phyloP scores from a whole-genome alignment of 768 basidiomycete species.

The Rhodosporidiobolus odoratus region DNA sequence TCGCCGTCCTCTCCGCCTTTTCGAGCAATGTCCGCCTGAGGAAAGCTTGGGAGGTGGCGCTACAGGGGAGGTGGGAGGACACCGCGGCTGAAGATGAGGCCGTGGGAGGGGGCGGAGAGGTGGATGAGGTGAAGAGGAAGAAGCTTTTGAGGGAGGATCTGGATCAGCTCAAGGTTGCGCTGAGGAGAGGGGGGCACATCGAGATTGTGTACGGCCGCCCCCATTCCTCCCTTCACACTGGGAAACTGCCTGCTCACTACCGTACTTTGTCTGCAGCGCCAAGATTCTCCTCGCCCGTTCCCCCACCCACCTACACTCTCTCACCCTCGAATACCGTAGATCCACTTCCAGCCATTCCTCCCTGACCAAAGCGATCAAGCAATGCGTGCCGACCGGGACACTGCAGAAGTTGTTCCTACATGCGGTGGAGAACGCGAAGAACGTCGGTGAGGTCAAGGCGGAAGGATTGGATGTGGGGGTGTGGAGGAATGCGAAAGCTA shows the following conservation, averaged over 20 bases:
- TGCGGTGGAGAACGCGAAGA: constrained; percentile 29
- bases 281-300: constrained; percentile 37
- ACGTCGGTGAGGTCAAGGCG: not conserved
- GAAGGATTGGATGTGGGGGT: not conserved
- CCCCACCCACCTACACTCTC: constrained; percentile 8
- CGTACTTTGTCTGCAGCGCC: not conserved
- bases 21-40: constrained; percentile 17
- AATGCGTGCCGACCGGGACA: constrained; percentile 12
- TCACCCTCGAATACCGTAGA: constrained; percentile 28
- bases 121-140: not conserved
- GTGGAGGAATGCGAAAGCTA: constrained; percentile 27
- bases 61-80: constrained; percentile 33
- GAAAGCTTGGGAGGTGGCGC: constrained; percentile 33
- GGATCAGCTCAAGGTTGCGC: constrained; percentile 34
- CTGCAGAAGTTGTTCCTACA: constrained; percentile 20
- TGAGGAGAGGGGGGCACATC: constrained; percentile 27
- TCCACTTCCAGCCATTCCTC: constrained; percentile 19
- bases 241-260: not conserved
- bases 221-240: not conserved
- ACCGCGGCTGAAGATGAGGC: not conserved
- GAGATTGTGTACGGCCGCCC: constrained; percentile 24
- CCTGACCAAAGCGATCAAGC: constrained; percentile 34
- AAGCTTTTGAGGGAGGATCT: constrained; percentile 29
- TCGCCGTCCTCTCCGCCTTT: constrained; percentile 26
- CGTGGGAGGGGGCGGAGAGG: not conserved